Evolutionary conservation across 805 yeast species (phyloP), one percentile per base, ranked within the genome.

Genomic region (Lipomyces oligophaga): DNA sequence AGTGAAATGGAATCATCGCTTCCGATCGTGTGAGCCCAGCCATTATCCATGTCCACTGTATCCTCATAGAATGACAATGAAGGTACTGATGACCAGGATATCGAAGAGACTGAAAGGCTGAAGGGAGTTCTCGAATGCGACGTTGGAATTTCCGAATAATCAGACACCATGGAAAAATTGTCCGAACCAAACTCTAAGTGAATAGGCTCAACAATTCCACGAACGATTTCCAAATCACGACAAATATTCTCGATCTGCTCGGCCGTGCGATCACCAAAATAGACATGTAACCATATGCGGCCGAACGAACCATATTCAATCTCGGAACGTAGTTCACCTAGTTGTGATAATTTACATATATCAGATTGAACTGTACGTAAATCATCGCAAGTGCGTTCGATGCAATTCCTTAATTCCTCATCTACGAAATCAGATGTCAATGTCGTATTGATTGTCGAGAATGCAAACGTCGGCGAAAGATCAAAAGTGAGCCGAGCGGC

Each of bases 401-500:
- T 55, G 44, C 71, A 72, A 1, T 58, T 55, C 34, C 67, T 65
- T 28, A 79, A 60, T 20, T 66, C 63, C 11, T 55, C 60, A 20
- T 21, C n/a, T 44, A 77, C 47, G n/a, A 73, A 64, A 26, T 72
- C 75, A 21, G 70, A 70, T 47, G 76, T 72, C 45, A 78, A 67
- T 22, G 57, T 61, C 36, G 72, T 64, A 11, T 69, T 60, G 44
- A 68, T 63, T n/a, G 70, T 54, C n/a, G 75, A 71, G 38, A 74
- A 59, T 18, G 62, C 43, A 34, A 72, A 47, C 2, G 60, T 60
- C 39, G 79, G 75, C 15, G 63, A 58, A 20, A 80, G 52, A 31
- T 67, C 68, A 58, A 85, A 82, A n/a, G n/a, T n/a, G n/a, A n/a
- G 55, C 82, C 87, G 34, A 79, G 30, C 30, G 13, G 11, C 10